phyloP scores from a whole-genome alignment of 2,329 filamentous ascomycete species.

The Nothophaeocryptopus gaeumannii region DNA sequence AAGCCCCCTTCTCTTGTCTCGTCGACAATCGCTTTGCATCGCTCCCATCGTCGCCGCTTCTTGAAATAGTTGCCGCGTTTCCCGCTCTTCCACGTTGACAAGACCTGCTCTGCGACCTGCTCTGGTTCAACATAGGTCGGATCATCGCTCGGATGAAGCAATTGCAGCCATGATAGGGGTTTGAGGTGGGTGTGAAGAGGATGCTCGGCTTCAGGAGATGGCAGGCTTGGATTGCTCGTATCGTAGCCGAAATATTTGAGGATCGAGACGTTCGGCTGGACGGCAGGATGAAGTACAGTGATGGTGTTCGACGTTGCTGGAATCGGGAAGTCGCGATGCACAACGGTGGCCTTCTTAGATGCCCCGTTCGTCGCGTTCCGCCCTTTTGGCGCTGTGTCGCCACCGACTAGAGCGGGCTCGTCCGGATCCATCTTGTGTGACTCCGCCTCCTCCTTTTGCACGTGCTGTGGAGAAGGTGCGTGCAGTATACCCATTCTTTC shows the following conservation, averaged over 20 bases:
- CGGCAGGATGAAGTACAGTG: conserved; percentile 76
- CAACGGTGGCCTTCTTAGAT: conserved; percentile 27
- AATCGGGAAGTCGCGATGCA: conserved; percentile 53
- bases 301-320: conserved; percentile 71
- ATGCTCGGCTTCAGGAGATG: conserved; percentile 51
- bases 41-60: conserved; percentile 80
- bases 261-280: conserved; percentile 81
- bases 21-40: conserved; percentile 69
- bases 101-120: conserved; percentile 55
- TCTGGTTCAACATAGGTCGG: conserved; percentile 69
- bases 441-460: conserved; percentile 20
- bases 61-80: conserved; percentile 83
- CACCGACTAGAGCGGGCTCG: conserved; percentile 3
- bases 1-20: conserved; percentile 73
- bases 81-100: conserved; percentile 73
- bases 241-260: conserved; percentile 90
- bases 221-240: conserved; percentile 57
- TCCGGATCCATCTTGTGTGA: conserved; percentile 1
- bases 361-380: conserved; percentile 1
- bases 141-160: conserved; percentile 74
- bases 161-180: conserved; percentile 85
- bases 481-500: conserved; percentile 81
- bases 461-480: conserved; percentile 23
- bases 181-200: conserved; percentile 80
- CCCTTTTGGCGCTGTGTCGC: background rate